Evolutionary conservation across 768 basidiomycete genomes (phyloP), one percentile per base, ranked within the genome.

Genomic region (Suillus hirtellus): DNA sequence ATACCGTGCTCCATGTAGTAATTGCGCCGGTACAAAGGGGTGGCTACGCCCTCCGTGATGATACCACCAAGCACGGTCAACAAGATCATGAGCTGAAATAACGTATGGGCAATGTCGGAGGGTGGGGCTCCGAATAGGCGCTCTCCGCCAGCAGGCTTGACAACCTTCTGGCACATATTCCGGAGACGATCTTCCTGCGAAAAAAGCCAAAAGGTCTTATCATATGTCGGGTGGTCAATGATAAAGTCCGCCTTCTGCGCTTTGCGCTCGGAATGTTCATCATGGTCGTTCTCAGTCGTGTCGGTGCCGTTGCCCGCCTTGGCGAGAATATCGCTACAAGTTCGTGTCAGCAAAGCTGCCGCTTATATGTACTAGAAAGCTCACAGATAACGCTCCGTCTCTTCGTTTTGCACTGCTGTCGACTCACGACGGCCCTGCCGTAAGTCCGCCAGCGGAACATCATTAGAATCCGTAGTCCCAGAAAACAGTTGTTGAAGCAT

Each of bases 141-240:
- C 63, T 93, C 90, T 27, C 94, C 93, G 60, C 87, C 84, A 0
- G 93, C 85, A 0, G 96, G 93, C 44, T 85, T 84, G 19, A 96
- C 93, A 53, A 96, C 75, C 64, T 84, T 86, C 75, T 99, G 96
- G 71, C 92, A 96, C 63, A 88, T 71, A 49, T 79, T 83, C 1
- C 96, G 89, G 44, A 96, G 42, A 17, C 77, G 75, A 66, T 90
- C 93, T 66, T 86, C 84, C 76, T 96, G 94, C 2, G 89, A 85
- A 72, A 98, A 89, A 21, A 96, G 64, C 91, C 93, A 97, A 65
- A 98, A 89, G 0, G 92, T 86, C 70, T 87, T 91, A 75, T 98
- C 96, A 70, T 92, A 99, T 2, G 88, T 83, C 0, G 96, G 95
- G 76, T 97, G 90, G 61, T 89, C 85, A 2, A 84, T 86, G 66